phyloP scores from a whole-genome alignment of 2,329 filamentous ascomycete genomes.

The Penicillium carneum region DNA sequence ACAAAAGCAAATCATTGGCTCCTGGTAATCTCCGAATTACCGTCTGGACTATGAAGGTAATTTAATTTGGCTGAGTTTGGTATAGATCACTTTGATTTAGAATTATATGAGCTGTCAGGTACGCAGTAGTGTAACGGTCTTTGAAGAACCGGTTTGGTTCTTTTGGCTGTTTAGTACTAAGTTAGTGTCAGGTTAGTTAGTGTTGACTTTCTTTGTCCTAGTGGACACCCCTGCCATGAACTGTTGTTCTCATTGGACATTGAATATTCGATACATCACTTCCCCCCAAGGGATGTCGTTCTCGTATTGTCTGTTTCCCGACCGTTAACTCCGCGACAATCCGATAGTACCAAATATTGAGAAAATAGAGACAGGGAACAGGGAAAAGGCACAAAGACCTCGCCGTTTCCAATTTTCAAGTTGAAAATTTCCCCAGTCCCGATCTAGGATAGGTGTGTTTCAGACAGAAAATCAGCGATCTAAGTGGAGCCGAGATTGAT shows the following conservation, averaged over 20 bases:
- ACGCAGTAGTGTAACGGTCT: background rate
- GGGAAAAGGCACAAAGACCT: constrained; percentile 1
- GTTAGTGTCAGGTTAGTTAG: background rate
- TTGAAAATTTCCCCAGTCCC: background rate
- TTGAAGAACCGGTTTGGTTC: background rate
- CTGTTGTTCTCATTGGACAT: background rate
- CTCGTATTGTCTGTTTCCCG: constrained; percentile 4
- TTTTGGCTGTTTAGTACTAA: too few relatives aligned
- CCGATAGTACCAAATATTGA: background rate
- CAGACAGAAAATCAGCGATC: constrained; percentile 7
- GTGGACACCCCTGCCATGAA: constrained; percentile 5
- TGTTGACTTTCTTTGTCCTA: constrained; percentile 12
- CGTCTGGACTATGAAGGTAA: background rate
- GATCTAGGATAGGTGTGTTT: constrained; percentile 6
- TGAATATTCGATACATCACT: constrained; percentile 11
- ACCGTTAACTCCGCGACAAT: background rate
- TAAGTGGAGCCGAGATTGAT: constrained; percentile 11
- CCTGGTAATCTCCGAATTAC: constrained; percentile 9
- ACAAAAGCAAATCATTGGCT: constrained; percentile 5
- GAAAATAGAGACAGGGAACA: background rate
- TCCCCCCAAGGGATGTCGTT: background rate
- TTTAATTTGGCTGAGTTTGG: constrained; percentile 8
- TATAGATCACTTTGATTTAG: constrained; percentile 6
- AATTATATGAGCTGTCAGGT: constrained; percentile 7
- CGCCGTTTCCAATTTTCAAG: background rate